Base-by-base conservation (phyloP, 2,329 filamentous ascomycete genomes). In the Aureobasidium sp. region DNA sequence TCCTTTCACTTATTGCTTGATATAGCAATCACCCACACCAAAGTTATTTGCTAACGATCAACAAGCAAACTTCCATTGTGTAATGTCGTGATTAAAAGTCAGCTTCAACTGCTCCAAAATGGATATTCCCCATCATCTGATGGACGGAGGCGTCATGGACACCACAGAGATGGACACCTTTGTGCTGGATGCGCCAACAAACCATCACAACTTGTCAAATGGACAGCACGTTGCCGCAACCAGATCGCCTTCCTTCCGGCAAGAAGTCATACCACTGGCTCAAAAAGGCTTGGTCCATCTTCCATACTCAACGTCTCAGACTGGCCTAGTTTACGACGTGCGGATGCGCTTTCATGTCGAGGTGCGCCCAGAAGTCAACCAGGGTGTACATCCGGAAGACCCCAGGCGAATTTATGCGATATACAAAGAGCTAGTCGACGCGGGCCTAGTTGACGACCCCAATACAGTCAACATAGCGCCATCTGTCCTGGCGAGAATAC, bases 261-360 rank as follows among this genome's bases (percentile, higher is more conserved):
- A 61, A 52, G 48, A 61, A 48, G 15, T 47, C 15, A 27, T 37
- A 4, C 3, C 52, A 6, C 12, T 37, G 27, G 49, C 31, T 25
- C n/a, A 29, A 45, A 42, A 22, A 29, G 75, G 72, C 61, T 77
- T 72, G 62, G 59, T 68, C n/a, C 59, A 66, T 2, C 66, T 76
- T 12, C 74, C 75, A 1, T 75, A 77, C 62, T 67, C 71, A 3
- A 73, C 72, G 0, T 67, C 68, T 3, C 71, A 71, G 64, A 79
- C 79, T 9, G 79, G 79, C 0, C 70, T 81, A 2, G 77, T 81
- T 67, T 99, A 97, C 72, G 94, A 99, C 76, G 87, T 90, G 62
- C 86, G 93, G 36, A 99, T 99, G 94, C 91, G 94, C 64, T 88
- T 95, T 64, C 94, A 99, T 73, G 89, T 91, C 61, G 96, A 97